Evolutionary conservation across 805 yeast genomes (phyloP).

Genomic region (Saccharomycopsis sp.): DNA sequence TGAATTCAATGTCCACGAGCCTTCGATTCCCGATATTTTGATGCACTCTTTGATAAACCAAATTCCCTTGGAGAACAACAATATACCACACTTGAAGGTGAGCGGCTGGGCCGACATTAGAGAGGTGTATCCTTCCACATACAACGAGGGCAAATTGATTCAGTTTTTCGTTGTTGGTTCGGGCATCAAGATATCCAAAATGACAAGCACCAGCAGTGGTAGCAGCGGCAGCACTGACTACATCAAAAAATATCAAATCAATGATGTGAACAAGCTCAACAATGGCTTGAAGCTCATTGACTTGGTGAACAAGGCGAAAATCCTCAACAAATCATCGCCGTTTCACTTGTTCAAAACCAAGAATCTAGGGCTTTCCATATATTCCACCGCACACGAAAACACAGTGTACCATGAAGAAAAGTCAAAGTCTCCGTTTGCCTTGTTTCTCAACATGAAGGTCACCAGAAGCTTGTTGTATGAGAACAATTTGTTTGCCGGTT

Average conservation of each 20-base stretch:
- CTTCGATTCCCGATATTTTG: conserved; percentile 66
- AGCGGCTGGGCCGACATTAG: conserved; percentile 56
- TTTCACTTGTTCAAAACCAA: conserved; percentile 69
- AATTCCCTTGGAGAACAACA: conserved; percentile 56
- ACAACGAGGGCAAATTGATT: conserved; percentile 24
- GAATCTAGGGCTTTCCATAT: conserved; percentile 35
- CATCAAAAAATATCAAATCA: conserved; percentile 25
- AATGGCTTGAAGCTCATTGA: conserved; percentile 40
- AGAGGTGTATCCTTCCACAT: conserved; percentile 42
- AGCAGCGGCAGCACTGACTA: conserved; percentile 8
- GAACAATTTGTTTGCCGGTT: conserved; percentile 35
- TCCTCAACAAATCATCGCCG: conserved; percentile 71
- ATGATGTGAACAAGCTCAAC: conserved; percentile 23
- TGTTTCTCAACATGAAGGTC: conserved; percentile 53
- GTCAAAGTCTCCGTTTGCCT: conserved; percentile 51
- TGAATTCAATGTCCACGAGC: conserved; percentile 31
- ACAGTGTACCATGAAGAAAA: conserved; percentile 43
- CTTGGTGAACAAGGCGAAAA: conserved; percentile 56
- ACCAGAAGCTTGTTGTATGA: conserved; percentile 30
- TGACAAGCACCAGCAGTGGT: neutral
- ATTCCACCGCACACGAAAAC: conserved; percentile 63
- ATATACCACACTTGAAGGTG: conserved; percentile 66
- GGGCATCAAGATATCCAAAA: conserved; percentile 22
- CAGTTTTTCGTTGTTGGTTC: conserved; percentile 20
- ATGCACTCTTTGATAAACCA: conserved; percentile 89